Base-by-base conservation (phyloP, 192 early-diverging fungal genomes). In the Backusella mclennaniae region DNA sequence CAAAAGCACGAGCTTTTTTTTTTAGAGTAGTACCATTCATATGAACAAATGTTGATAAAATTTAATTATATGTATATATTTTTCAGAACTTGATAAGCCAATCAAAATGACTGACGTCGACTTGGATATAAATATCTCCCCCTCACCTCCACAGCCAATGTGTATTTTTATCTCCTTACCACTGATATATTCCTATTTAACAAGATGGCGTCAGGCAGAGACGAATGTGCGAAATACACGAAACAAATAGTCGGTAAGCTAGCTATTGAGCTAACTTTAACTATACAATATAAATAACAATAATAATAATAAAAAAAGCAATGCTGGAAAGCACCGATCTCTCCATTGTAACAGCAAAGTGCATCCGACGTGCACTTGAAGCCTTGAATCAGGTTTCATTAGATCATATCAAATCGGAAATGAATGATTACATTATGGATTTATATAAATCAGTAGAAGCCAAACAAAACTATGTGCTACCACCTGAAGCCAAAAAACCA, bases 301-400 rank as follows among this genome's bases (percentile, higher is more conserved):
- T 39, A 39, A 39, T n/a, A n/a, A n/a, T n/a, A 36, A 36, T 38
- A 69, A 41, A 69, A 38, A 38, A 23, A 69, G 67, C n/a, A 12
- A 39, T 69, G 35, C 23, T 69, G 35, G 36, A 69, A 38, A 38
- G 36, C 17, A 38, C 67, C 19, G 67, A 69, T 69, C 67, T 69
- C 35, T 35, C 67, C 11, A 69, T 35, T 7, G 21, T 69, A 9
- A 69, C 67, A 69, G 36, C 67, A 9, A 69, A 69, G 36, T 69
- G 36, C 21, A 38, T 69, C 17, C 19, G 67, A 39, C 36, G 35
- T 12, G 19, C 35, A 4, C n/a, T 69, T 5, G 68, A 69, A 41
- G 33, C 68, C 19, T 6, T 23, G 3, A 35, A 41, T 69, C 35
- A 38, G 19, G 38, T 69, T 41, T 69, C 68, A 0, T 23, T 69